phyloP scores from a whole-genome alignment of 2,329 filamentous ascomycete species.

The Penicillium palitans region DNA sequence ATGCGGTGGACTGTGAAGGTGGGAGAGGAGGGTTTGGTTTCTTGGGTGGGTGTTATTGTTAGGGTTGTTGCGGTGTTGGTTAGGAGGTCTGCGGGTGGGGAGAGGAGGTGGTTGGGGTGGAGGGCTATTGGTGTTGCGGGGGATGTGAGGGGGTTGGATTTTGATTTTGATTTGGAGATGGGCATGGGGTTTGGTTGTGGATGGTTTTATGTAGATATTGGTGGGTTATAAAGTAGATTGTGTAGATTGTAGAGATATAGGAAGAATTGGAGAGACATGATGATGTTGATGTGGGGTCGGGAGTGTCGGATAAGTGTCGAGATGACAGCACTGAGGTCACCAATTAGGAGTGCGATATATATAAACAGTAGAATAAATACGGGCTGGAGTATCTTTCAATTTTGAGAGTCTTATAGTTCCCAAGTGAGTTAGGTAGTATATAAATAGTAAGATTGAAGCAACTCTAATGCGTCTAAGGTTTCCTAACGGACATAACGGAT shows the following conservation, averaged over 20 bases:
- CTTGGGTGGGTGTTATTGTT: conserved; percentile 17
- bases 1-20: conserved; percentile 18
- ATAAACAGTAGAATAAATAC: not conserved
- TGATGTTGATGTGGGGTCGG: not conserved
- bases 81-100: conserved; percentile 24
- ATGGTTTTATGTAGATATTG: not conserved
- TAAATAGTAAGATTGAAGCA: not conserved
- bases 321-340: not conserved
- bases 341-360: not conserved
- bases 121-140: conserved; percentile 26
- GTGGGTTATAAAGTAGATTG: too few species aligned
- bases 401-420: not conserved
- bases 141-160: conserved; percentile 16
- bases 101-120: conserved; percentile 23
- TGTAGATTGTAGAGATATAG: not conserved
- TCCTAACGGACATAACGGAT: not conserved
- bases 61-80: conserved; percentile 27
- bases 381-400: not conserved
- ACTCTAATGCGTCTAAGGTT: not conserved
- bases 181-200: not conserved
- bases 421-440: not conserved
- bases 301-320: not conserved
- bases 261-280: not conserved
- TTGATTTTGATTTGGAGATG: not conserved
- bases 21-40: conserved; percentile 17